Conservation (phyloP, 768 basidiomycete genomes). For the Krasilnikovozyma curviuscula region DNA sequence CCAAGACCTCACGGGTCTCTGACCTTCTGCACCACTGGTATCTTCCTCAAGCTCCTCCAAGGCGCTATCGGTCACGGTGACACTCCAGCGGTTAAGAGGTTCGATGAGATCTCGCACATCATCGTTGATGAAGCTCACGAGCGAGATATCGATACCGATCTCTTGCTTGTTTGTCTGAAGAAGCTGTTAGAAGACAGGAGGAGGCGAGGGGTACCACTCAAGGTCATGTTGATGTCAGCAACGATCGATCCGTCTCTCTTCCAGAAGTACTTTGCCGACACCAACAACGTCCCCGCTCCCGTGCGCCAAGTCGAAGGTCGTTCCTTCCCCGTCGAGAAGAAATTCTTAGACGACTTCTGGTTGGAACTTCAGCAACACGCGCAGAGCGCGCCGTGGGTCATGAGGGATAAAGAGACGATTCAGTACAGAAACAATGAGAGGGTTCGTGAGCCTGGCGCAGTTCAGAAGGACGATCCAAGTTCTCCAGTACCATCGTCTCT, state of each 20-base stretch:
- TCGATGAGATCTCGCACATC: conserved; percentile 73
- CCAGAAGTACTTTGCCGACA: conserved; percentile 55
- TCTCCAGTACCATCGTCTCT: conserved; percentile 66
- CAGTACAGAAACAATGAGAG: conserved; percentile 57
- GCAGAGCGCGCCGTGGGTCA: conserved; percentile 42
- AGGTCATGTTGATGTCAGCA: conserved; percentile 84
- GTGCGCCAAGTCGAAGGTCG: conserved; percentile 76
- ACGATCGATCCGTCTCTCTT: conserved; percentile 83
- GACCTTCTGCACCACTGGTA: conserved; percentile 82
- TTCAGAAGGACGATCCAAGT: conserved; percentile 3
- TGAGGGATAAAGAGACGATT: conserved; percentile 45
- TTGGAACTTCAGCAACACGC: conserved; percentile 15
- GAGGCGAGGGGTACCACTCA: conserved; percentile 45
- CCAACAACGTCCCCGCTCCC: conserved; percentile 30
- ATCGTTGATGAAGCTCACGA: conserved; percentile 93
- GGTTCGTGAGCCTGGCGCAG: conserved; percentile 24
- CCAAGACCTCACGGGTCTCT: conserved; percentile 59
- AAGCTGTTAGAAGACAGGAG: conserved; percentile 50
- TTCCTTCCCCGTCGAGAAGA: conserved; percentile 65
- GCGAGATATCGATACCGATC: conserved; percentile 79
- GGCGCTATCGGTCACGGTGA: conserved; percentile 36
- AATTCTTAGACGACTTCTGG: conserved; percentile 58
- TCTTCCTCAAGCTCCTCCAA: conserved; percentile 74
- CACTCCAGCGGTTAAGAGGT: conserved; percentile 24
- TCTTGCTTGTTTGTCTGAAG: conserved; percentile 74